Base-by-base conservation (phyloP, 2,329 filamentous ascomycete species). In the Niveomyces coronatus region DNA sequence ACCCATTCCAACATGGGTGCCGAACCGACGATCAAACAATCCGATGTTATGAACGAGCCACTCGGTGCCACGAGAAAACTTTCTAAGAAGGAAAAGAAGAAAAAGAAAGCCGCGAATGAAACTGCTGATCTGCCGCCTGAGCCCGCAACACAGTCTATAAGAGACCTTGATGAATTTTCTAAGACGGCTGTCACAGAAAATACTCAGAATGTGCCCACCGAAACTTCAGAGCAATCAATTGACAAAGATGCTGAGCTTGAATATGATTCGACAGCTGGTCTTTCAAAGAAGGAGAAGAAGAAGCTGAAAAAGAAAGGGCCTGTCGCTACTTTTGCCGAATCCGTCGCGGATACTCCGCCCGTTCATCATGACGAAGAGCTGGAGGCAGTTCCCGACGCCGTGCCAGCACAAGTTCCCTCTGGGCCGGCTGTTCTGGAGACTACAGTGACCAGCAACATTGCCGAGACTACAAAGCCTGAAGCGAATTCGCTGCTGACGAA, bases 261-360 rank as follows among this genome's bases (percentile, higher is more conserved):
- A 5, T 22, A 34, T 24, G 30, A 33, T 22, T 27, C 15, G 31
- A 31, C 27, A 13, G 13, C 28, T 19, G 35, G 41, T 10, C 28
- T 43, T 7, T 41, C 42, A 9, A 44, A 46, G 32, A 46, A 46
- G 49, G 57, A 53, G 49, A 60, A 54, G 55, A 61, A 56, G 54
- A 53, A 52, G 35, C 33, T 32, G 16, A 40, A 35, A 32, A 35
- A 32, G 39, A 44, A 35, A 15, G 32, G 36, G 7, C 32, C 39
- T 4, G 26, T 18, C 9, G 36, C 36, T 19, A 33, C 36, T 22
- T 23, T 24, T 18, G 17, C 31, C 18, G 41, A 17, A 9, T 28
- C 27, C 19, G 40, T 27, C 24, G 35, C 27, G 9, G 37, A 13
- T 22, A 17, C 23, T n/a, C n/a, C n/a, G n/a, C n/a, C n/a, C n/a